phyloP scores from a whole-genome alignment of 164 flowering plant species.

The Nymphaea thermarum region DNA sequence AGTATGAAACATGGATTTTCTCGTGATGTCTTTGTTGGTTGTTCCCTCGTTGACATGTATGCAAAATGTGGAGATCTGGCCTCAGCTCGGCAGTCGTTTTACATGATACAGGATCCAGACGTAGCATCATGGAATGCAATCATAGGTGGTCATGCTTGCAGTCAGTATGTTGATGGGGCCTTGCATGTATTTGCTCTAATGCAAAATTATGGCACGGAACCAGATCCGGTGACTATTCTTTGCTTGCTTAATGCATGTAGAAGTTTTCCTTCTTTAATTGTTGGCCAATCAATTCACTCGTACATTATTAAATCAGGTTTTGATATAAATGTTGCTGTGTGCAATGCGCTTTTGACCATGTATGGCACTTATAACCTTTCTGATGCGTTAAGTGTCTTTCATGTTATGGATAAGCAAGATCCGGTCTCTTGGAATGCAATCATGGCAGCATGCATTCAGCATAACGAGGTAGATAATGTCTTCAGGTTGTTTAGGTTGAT shows the following conservation, averaged over 20 bases:
- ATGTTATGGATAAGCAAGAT: conserved; percentile 26
- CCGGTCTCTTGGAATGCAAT: conserved; percentile 63
- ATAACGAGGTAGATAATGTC: conserved; percentile 29
- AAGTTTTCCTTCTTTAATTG: conserved; percentile 17
- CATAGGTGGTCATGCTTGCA: conserved; percentile 40
- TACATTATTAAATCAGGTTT: conserved; percentile 34
- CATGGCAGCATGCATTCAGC: conserved; percentile 43
- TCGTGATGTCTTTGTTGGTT: conserved; percentile 33
- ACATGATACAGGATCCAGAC: conserved; percentile 44
- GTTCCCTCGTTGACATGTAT: conserved; percentile 72
- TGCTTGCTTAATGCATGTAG: conserved; percentile 46
- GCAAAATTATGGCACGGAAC: conserved; percentile 30
- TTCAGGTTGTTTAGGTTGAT: conserved; percentile 29
- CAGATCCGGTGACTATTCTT: conserved; percentile 41
- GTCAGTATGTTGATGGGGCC: conserved; percentile 30
- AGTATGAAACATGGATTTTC: conserved; percentile 50
- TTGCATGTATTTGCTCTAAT: conserved; percentile 29
- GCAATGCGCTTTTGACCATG: conserved; percentile 53
- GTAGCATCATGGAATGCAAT: conserved; percentile 66
- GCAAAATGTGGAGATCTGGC: conserved; percentile 47
- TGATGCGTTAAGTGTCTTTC: conserved; percentile 29
- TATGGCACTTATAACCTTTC: conserved; percentile 29
- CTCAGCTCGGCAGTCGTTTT: conserved; percentile 35
- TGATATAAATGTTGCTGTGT: conserved; percentile 22
- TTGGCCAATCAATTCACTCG: conserved; percentile 44